phyloP scores from a whole-genome alignment of 768 basidiomycete species.

The Auricularia sp. region DNA sequence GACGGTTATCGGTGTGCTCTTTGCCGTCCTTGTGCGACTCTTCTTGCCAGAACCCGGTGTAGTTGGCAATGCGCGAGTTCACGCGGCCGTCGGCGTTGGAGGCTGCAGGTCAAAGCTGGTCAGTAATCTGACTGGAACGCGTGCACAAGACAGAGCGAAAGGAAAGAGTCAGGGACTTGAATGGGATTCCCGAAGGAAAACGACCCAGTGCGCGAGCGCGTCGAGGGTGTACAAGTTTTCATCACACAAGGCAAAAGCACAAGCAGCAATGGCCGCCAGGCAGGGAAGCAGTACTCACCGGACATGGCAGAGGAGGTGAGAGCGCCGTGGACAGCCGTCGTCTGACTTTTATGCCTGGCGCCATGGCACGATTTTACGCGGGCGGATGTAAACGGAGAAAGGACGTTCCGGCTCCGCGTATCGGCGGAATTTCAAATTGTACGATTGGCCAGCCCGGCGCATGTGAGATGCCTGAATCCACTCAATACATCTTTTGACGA shows the following conservation, averaged over 20 bases:
- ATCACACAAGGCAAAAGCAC: slow-evolving; percentile 25
- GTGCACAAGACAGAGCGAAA: background rate
- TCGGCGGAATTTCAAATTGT: no score
- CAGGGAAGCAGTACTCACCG: background rate
- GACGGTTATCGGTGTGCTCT: slow-evolving; percentile 57
- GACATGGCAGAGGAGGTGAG: background rate
- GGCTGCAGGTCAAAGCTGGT: slow-evolving; percentile 16
- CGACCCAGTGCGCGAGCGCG: slow-evolving; percentile 47
- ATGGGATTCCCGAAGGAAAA: slow-evolving; percentile 61
- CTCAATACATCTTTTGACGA: no score
- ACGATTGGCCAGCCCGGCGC: no score
- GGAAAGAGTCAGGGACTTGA: slow-evolving; percentile 60
- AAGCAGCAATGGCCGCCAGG: no score
- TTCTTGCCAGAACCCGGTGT: slow-evolving; percentile 88
- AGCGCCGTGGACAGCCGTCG: background rate
- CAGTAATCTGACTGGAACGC: background rate
- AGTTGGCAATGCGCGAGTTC: slow-evolving; percentile 63
- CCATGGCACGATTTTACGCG: background rate
- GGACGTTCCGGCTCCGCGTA: no score
- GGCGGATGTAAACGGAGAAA: no score
- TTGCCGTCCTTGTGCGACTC: slow-evolving; percentile 60
- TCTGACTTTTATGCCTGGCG: background rate
- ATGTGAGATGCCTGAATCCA: no score
- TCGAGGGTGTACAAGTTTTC: slow-evolving; percentile 36
- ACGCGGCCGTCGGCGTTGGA: slow-evolving; percentile 46